Evolutionary conservation across 768 basidiomycete species (phyloP).

Genomic region (Crassisporium funariophilum): DNA sequence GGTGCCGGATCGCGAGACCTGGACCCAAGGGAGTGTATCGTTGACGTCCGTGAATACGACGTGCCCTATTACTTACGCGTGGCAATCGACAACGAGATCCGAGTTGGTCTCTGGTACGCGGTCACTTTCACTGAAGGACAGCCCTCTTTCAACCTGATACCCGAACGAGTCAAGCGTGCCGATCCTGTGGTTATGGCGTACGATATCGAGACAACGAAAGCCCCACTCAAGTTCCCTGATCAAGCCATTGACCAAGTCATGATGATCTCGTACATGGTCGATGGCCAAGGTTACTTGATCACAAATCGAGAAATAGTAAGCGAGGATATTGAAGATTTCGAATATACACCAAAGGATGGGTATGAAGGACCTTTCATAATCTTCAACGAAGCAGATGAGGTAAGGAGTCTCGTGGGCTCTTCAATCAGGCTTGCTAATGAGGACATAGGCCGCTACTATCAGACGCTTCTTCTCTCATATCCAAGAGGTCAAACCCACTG

Average conservation of each 20-base stretch:
- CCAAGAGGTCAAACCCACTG: conserved; percentile 90
- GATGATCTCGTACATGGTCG: conserved; percentile 99
- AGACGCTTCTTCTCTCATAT: conserved; percentile 92
- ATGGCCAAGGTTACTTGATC: conserved; percentile 96
- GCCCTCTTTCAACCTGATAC: conserved; percentile 68
- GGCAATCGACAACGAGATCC: conserved; percentile 98
- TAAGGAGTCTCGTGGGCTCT: conserved; percentile 30
- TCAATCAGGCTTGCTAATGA: conserved; percentile 2
- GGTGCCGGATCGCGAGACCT: conserved; percentile 48
- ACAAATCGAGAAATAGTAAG: conserved; percentile 97
- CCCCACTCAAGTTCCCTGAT: conserved; percentile 99
- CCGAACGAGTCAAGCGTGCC: conserved; percentile 93
- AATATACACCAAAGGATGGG: conserved; percentile 97
- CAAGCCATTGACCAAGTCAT: conserved; percentile 96
- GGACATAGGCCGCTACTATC: conserved; percentile 72
- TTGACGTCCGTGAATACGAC: conserved; percentile 95
- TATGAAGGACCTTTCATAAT: conserved; percentile 96
- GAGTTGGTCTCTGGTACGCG: conserved; percentile 97
- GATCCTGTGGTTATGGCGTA: conserved; percentile 99
- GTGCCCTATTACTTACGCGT: conserved; percentile 97
- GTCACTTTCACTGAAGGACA: conserved; percentile 83
- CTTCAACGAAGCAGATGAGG: conserved; percentile 94
- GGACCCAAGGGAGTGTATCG: conserved; percentile 89
- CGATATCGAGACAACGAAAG: conserved; percentile 99
- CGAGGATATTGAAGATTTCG: conserved; percentile 98